These are phyloP conservation scores for Salmacisia buchloeana DNA, from an alignment of 1,284 basidiomycete genomes.

Conservation along the genomic window DNA sequence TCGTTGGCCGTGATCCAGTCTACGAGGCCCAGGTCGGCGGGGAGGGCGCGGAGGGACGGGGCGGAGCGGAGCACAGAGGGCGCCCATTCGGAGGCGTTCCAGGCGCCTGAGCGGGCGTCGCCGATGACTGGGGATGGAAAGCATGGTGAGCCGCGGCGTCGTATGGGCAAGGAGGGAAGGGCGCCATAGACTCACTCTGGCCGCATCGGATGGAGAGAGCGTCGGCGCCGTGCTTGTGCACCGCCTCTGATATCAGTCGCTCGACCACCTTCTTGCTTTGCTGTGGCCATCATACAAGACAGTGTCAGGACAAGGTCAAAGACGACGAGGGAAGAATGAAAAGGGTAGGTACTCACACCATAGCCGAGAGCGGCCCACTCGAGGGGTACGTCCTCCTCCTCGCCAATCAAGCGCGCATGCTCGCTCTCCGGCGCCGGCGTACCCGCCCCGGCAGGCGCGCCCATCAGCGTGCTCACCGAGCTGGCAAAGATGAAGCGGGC, in stretches of 20 bases:
- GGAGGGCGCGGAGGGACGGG: not conserved
- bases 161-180: too few relatives aligned
- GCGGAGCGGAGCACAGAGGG: not conserved
- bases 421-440: not conserved
- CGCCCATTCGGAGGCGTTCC: not conserved
- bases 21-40: not conserved
- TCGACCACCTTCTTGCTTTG: conserved; percentile 3
- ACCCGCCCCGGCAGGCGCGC: not conserved
- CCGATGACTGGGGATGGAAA: not conserved
- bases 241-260: not conserved
- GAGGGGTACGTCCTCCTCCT: not conserved
- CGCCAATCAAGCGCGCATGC: not conserved
- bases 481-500: not conserved
- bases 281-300: not conserved
- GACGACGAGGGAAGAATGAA: not conserved
- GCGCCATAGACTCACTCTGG: not conserved
- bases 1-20: conserved; percentile 4
- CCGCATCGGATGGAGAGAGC: not conserved
- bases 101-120: not conserved
- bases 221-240: not conserved
- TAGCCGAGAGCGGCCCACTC: not conserved
- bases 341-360: not conserved
- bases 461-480: not conserved
- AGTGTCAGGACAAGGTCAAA: not conserved
- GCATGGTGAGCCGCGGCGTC: not conserved